phyloP scores from a whole-genome alignment of 2,329 filamentous ascomycete genomes.

The Sclerotinia minor region DNA sequence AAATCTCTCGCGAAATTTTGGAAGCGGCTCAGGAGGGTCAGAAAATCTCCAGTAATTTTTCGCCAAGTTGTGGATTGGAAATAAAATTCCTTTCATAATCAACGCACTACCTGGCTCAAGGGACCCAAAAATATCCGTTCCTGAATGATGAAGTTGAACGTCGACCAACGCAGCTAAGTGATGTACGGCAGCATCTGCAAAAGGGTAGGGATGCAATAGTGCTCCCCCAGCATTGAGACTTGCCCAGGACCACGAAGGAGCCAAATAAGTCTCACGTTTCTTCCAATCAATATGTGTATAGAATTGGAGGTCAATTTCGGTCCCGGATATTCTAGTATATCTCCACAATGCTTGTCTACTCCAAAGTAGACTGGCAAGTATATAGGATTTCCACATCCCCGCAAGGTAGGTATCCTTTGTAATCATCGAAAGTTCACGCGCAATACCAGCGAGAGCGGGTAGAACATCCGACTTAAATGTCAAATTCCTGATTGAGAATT shows the following conservation, averaged over 20 bases:
- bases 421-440: slow-evolving; percentile 24
- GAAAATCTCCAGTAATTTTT: slow-evolving; percentile 22
- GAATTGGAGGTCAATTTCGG: not conserved
- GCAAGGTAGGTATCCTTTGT: slow-evolving; percentile 27
- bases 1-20: not conserved
- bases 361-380: slow-evolving; percentile 24
- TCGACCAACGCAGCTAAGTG: slow-evolving; percentile 25
- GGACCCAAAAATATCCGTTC: slow-evolving; percentile 16
- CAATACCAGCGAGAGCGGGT: slow-evolving; percentile 25
- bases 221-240: slow-evolving; percentile 27
- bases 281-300: slow-evolving; percentile 24
- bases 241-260: slow-evolving; percentile 29
- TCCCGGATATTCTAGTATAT: slow-evolving; percentile 1
- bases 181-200: slow-evolving; percentile 9
- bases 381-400: slow-evolving; percentile 26
- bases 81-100: slow-evolving; percentile 18
- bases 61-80: slow-evolving; percentile 15
- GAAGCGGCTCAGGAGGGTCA: slow-evolving; percentile 10
- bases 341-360: slow-evolving; percentile 12
- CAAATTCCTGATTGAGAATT: slow-evolving; percentile 23
- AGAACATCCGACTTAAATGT: slow-evolving; percentile 24
- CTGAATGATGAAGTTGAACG: slow-evolving; percentile 10
- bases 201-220: slow-evolving; percentile 7
- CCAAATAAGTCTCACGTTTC: slow-evolving; percentile 21
- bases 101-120: slow-evolving; percentile 17